Evolutionary conservation across 352 stramenopile species (phyloP).

Genomic region (Phytophthora brassicae): DNA sequence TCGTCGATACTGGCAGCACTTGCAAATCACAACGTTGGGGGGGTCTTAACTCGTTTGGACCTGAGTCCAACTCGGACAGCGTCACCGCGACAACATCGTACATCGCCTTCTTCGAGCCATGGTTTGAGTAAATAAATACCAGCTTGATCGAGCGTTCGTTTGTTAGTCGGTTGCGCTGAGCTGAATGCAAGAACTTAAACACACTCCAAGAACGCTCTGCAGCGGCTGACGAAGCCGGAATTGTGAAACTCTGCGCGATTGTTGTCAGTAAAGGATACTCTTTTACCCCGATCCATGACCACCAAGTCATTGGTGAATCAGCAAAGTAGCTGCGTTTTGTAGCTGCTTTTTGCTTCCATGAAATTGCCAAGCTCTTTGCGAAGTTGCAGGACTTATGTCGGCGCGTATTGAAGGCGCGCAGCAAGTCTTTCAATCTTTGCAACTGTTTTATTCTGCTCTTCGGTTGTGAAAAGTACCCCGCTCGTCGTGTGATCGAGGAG

Average conservation of each 20-base stretch:
- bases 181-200: no score
- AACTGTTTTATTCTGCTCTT: slow-evolving; percentile 1
- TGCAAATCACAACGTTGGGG: no score
- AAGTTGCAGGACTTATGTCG: slow-evolving; percentile 1
- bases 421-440: neutral
- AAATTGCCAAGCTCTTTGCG: slow-evolving; percentile 4
- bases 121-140: no score
- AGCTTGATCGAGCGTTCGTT: no score
- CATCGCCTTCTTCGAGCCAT: no score
- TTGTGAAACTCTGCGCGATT: slow-evolving; percentile 7
- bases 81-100: no score
- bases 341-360: neutral
- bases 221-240: no score
- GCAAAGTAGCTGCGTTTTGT: neutral
- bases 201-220: no score
- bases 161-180: no score
- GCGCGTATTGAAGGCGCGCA: neutral
- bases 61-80: no score
- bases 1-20: no score
- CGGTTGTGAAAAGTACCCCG: neutral
- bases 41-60: no score
- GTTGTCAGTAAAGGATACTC: neutral
- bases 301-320: slow-evolving; percentile 2
- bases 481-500: slow-evolving; percentile 4
- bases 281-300: neutral